Conservation (phyloP, 345 rosid genomes). For the Crucihimalaya himalaica region DNA sequence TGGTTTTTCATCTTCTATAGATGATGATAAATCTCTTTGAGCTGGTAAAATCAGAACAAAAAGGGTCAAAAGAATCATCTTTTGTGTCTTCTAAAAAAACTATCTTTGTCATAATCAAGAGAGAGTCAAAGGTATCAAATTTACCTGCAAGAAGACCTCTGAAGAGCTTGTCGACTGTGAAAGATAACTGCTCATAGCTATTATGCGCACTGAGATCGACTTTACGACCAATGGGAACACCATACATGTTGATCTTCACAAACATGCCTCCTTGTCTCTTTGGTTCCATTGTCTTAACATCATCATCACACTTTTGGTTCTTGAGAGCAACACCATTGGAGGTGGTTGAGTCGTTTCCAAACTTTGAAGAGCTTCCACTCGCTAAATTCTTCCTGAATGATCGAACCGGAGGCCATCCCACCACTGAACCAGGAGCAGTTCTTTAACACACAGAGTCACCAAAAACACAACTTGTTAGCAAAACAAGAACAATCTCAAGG, state of each 20-base stretch:
- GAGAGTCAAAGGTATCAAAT: not conserved
- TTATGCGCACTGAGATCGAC: constrained; percentile 80
- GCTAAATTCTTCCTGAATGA: constrained; percentile 89
- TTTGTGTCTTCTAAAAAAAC: not conserved
- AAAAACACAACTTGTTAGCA: constrained; percentile 9
- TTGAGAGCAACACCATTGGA: constrained; percentile 44
- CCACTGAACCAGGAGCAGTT: constrained; percentile 93
- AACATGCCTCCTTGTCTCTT: constrained; percentile 55
- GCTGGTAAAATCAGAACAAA: constrained; percentile 44
- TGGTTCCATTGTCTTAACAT: constrained; percentile 33
- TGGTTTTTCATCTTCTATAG: constrained; percentile 64
- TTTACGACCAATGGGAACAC: constrained; percentile 97
- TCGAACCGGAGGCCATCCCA: constrained; percentile 99
- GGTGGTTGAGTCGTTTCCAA: constrained; percentile 53
- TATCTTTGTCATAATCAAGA: not conserved
- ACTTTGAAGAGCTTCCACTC: constrained; percentile 62
- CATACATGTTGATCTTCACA: constrained; percentile 97
- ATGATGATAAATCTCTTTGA: constrained; percentile 68
- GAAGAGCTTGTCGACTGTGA: constrained; percentile 90
- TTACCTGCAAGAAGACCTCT: constrained; percentile 93
- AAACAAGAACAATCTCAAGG: not conserved
- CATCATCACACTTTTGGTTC: constrained; percentile 34
- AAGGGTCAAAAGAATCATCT: not conserved
- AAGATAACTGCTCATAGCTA: constrained; percentile 78
- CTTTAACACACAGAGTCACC: constrained; percentile 43